A percentile compares a stretch with the other conserved stretches of the same genome.
These are phyloP conservation scores for Fusarium equiseti DNA, from an alignment of 2,329 filamentous ascomycete species.

Conservation along the genomic window DNA sequence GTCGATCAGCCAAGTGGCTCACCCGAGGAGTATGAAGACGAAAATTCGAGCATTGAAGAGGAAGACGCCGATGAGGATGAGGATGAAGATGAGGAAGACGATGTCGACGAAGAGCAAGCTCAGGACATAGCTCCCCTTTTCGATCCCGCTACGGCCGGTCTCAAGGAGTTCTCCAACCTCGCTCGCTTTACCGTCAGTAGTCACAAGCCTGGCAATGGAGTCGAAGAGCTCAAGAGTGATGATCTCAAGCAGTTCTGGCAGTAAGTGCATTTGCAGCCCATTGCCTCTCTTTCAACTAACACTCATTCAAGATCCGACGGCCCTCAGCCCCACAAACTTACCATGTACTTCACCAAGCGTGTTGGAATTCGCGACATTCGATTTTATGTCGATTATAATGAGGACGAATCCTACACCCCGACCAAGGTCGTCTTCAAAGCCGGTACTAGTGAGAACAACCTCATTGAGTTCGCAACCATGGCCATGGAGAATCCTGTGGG, in stretches of 20 bases:
- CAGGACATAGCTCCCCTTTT: conserved; percentile 58
- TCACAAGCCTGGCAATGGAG: conserved; percentile 83
- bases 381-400: conserved; percentile 90
- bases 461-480: conserved; percentile 88
- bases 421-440: conserved; percentile 91
- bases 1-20: conserved; percentile 37
- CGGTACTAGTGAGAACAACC: conserved; percentile 90
- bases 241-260: conserved; percentile 84
- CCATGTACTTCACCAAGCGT: conserved; percentile 86
- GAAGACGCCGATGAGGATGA: conserved; percentile 51
- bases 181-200: conserved; percentile 86
- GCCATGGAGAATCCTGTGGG: conserved; percentile 82
- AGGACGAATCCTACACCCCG: conserved; percentile 96
- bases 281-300: background rate
- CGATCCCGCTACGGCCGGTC: conserved; percentile 63
- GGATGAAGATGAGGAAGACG: conserved; percentile 16
- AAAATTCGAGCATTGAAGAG: conserved; percentile 48
- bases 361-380: conserved; percentile 82
- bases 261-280: conserved; percentile 57
- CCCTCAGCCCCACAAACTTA: conserved; percentile 84
- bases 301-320: conserved; percentile 75
- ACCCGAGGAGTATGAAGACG: conserved; percentile 51
- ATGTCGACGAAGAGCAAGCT: conserved; percentile 44
- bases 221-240: conserved; percentile 80
- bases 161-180: conserved; percentile 88